Percentiles rank a stretch among this genome's conserved stretches.
Evolutionary conservation across 306 rosid species (phyloP).

Genomic region (Neltuma alba): DNA sequence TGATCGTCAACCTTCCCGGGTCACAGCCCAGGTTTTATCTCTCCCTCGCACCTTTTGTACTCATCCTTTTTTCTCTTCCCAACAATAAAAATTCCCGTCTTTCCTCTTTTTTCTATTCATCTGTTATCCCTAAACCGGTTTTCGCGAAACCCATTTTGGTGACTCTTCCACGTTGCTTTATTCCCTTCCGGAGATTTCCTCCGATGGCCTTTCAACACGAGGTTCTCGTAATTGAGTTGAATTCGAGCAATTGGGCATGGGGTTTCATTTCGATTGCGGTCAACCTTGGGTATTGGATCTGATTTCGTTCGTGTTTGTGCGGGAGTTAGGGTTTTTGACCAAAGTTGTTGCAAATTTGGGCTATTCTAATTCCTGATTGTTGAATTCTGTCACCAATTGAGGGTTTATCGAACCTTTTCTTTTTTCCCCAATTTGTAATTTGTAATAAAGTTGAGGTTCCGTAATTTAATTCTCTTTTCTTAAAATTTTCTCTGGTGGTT

Average conservation of each 20-base stretch:
- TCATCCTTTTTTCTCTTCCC: background rate
- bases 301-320: conserved; percentile 37
- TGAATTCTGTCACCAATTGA: conserved; percentile 37
- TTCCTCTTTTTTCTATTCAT: background rate
- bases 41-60: background rate
- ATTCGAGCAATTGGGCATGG: conserved; percentile 1
- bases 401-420: conserved; percentile 33
- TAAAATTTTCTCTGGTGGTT: background rate
- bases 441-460: conserved; percentile 13
- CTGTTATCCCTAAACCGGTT: background rate
- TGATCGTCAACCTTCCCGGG: background rate
- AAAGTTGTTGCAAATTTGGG: conserved; percentile 15
- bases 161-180: background rate
- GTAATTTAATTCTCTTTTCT: background rate
- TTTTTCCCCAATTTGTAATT: conserved; percentile 30
- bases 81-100: background rate
- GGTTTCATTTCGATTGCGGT: conserved; percentile 5
- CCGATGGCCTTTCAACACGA: background rate
- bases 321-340: conserved; percentile 31
- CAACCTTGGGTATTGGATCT: conserved; percentile 33
- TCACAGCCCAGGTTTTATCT: conserved; percentile 6
- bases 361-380: conserved; percentile 34
- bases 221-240: conserved; percentile 17
- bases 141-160: conserved; percentile 3
- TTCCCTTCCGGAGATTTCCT: background rate